A percentile compares a stretch with the other conserved stretches of the same genome.
Conservation (phyloP, 306 rosid species). For the Cicer chorassanicum region DNA sequence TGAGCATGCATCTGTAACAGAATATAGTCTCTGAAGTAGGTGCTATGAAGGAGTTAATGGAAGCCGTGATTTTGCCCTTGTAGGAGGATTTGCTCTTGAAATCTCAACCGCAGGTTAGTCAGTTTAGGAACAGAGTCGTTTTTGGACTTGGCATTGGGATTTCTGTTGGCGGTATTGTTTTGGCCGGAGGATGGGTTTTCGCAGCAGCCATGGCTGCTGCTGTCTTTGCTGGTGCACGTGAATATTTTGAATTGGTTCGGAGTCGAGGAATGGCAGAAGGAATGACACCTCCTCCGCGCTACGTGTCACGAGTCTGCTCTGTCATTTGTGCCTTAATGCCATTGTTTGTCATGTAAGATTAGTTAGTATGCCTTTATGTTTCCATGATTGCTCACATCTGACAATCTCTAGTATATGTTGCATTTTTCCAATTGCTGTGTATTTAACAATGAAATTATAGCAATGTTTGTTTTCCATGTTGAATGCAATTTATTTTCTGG, state of each 20-base stretch:
- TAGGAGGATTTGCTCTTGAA: constrained; percentile 57
- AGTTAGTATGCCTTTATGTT: constrained; percentile 40
- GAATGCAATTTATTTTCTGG: constrained; percentile 13
- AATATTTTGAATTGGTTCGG: constrained; percentile 85
- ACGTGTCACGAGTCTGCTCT: constrained; percentile 84
- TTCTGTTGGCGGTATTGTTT: constrained; percentile 68
- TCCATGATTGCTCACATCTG: constrained; percentile 5
- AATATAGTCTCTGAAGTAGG: constrained; percentile 39
- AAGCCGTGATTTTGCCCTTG: constrained; percentile 44
- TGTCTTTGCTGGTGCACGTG: constrained; percentile 79
- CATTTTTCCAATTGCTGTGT: constrained; percentile 24
- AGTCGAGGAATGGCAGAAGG: constrained; percentile 88
- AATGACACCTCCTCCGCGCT: constrained; percentile 98
- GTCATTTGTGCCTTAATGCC: constrained; percentile 91
- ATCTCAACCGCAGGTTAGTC: constrained; percentile 61
- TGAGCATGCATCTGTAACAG: constrained; percentile 20
- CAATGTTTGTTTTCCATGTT: constrained; percentile 23
- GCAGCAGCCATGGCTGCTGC: constrained; percentile 67
- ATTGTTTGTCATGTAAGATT: constrained; percentile 76
- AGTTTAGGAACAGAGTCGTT: constrained; percentile 70
- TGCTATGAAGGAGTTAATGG: constrained; percentile 43
- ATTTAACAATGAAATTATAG: constrained; percentile 25
- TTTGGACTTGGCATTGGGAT: constrained; percentile 92
- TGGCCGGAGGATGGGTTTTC: constrained; percentile 95
- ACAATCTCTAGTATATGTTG: constrained; percentile 11